phyloP scores from a whole-genome alignment of 1,284 basidiomycete genomes.

The Mycocalia duriaeana region DNA sequence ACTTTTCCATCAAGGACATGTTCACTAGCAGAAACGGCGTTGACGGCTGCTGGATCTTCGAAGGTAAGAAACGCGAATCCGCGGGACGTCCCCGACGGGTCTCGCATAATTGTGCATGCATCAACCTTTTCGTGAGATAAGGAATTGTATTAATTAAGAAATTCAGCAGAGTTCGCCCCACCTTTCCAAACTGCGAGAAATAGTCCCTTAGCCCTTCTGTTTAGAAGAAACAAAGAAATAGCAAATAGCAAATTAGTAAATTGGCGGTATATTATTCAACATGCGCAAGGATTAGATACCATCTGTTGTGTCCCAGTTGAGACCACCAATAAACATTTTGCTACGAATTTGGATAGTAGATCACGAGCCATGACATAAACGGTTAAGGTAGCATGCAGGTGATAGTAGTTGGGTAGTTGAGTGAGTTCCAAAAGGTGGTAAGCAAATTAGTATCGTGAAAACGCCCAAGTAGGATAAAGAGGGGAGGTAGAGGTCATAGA shows the following conservation, averaged over 20 bases:
- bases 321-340: conserved; percentile 96
- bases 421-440: conserved; percentile 10
- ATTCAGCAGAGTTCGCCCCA: too few species aligned
- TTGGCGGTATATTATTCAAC: too few species aligned
- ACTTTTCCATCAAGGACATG: conserved; percentile 93
- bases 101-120: conserved; percentile 93
- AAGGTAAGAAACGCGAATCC: conserved; percentile 96
- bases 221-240: conserved; percentile 22
- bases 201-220: conserved; percentile 80
- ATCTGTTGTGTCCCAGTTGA: conserved; percentile 97
- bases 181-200: conserved; percentile 87
- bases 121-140: too few species aligned
- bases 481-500: conserved; percentile 13
- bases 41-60: conserved; percentile 81
- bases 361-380: too few species aligned
- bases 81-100: conserved; percentile 82
- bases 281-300: conserved; percentile 46
- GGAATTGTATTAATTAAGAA: too few species aligned
- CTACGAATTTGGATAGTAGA: conserved; percentile 41
- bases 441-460: not conserved
- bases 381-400: too few species aligned
- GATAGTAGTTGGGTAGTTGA: too few species aligned
- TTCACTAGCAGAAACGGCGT: conserved; percentile 84
- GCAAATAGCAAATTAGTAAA: not conserved
- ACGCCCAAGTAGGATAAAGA: conserved; percentile 5